Base-by-base conservation (phyloP, 495 filamentous ascomycete genomes). In the Hyaloscypha hepaticicola region DNA sequence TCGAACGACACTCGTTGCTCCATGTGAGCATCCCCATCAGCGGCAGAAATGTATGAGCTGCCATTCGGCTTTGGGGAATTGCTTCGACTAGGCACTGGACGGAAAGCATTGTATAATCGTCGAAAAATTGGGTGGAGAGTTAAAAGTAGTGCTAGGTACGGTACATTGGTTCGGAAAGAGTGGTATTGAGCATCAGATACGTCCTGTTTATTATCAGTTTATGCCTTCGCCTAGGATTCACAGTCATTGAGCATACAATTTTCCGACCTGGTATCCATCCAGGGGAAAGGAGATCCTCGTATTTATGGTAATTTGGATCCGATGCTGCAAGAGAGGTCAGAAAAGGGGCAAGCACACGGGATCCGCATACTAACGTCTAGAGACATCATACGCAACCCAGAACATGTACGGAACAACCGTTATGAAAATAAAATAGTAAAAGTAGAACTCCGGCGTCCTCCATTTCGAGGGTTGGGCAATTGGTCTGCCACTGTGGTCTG, bases 181-280 rank as follows among this genome's bases (percentile, higher is more conserved):
- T 81, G 78, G 75, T 97, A 98, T 74, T 99, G 95, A 11, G 81
- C 72, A 77, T 99, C 95, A 8, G 92, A 95, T 64, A 93, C 87
- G 77, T 99, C 96, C 90, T 93, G 64, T 22, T 12, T 34, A 25
- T 21, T 16, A 29, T 70, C 16, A 70, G 63, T n/a, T 61, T 14
- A 56, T 58, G 34, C 7, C 16, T 21, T 27, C 22, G 27, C 19
- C 29, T 22, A 41, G n/a, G 19, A 53, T 33, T 16, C 61, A n/a
- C 56, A 41, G 31, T 4, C 22, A 9, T n/a, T 55, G 22, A 29
- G 76, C 88, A 74, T 80, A 92, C 89, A 48, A 97, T 91, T 80
- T 90, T 92, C 55, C 93, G 90, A 19, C 95, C 95, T n/a, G 88
- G 88, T 61, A 99, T 91, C 95, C 95, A 99, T 61, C 95, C 96